Percentiles rank a stretch among this genome's conserved stretches.
Evolutionary conservation across 805 yeast species (phyloP).

Genomic region (Nakazawaea wyomingensis): DNA sequence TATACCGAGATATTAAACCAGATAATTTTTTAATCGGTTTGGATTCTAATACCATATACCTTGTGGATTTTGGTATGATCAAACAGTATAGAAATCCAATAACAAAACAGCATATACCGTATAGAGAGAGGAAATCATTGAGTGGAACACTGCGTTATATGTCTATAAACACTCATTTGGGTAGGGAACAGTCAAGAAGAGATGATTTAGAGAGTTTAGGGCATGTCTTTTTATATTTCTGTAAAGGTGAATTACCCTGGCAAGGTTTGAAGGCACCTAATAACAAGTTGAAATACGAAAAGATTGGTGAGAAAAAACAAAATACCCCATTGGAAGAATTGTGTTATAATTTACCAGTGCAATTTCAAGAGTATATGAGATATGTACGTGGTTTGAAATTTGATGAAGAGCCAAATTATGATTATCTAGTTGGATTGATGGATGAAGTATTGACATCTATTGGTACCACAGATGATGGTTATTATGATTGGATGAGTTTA

Average conservation of each 20-base stretch:
- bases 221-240: constrained; percentile 74
- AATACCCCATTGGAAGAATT: constrained; percentile 59
- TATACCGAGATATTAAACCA: constrained; percentile 79
- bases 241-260: constrained; percentile 82
- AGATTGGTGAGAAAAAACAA: constrained; percentile 77
- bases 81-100: constrained; percentile 78
- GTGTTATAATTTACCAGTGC: constrained; percentile 62
- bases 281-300: constrained; percentile 78
- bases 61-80: constrained; percentile 86
- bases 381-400: constrained; percentile 65
- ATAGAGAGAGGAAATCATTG: constrained; percentile 72
- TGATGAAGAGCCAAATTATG: constrained; percentile 78
- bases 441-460: constrained; percentile 52
- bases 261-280: constrained; percentile 87
- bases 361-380: constrained; percentile 68
- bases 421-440: constrained; percentile 56
- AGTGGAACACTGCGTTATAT: constrained; percentile 85
- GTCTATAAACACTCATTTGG: constrained; percentile 86
- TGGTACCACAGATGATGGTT: constrained; percentile 58
- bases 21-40: constrained; percentile 74
- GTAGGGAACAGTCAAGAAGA: constrained; percentile 77
- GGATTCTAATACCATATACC: constrained; percentile 62
- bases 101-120: constrained; percentile 77
- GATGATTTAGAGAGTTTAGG: constrained; percentile 81
- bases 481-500: constrained; percentile 77